Conservation (phyloP, 163 green algal species). For the Coccomyxa subellipsoidea region DNA sequence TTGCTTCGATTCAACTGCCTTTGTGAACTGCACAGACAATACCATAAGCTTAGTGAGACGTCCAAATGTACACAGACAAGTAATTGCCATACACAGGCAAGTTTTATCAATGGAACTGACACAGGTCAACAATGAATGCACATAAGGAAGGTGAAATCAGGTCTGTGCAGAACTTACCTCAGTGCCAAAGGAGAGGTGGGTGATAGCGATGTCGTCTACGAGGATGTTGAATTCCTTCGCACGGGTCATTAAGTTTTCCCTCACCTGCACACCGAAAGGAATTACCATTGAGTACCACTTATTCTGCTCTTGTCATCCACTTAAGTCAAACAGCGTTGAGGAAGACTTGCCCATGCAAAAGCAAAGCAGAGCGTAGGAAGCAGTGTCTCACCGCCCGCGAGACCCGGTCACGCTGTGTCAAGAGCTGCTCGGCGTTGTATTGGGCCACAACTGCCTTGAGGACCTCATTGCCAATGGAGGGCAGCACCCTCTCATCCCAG, state of each 20-base stretch:
- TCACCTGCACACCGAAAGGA: slow-evolving; percentile 31
- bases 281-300: too few species aligned
- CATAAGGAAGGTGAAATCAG: too few species aligned
- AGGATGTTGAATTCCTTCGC: slow-evolving; percentile 76
- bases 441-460: slow-evolving; percentile 97
- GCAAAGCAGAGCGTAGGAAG: not conserved
- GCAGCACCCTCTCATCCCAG: slow-evolving; percentile 98
- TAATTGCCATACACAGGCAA: not conserved
- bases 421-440: slow-evolving; percentile 98
- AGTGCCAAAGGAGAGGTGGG: slow-evolving; percentile 93
- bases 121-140: not conserved
- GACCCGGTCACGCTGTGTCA: slow-evolving; percentile 94
- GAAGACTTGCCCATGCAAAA: too few species aligned
- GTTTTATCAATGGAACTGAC: too few species aligned
- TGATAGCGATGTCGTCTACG: slow-evolving; percentile 98
- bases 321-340: too few species aligned
- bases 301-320: too few species aligned
- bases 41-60: not conserved
- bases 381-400: slow-evolving; percentile 42
- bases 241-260: slow-evolving; percentile 54
- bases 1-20: slow-evolving; percentile 98
- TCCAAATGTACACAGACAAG: not conserved
- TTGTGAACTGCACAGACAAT: slow-evolving; percentile 79
- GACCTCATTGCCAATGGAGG: slow-evolving; percentile 98
- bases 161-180: slow-evolving; percentile 31